A percentile compares a stretch with the other conserved stretches of the same genome.
phyloP scores from a whole-genome alignment of 768 basidiomycete species.

The Phylloporus sp. region DNA sequence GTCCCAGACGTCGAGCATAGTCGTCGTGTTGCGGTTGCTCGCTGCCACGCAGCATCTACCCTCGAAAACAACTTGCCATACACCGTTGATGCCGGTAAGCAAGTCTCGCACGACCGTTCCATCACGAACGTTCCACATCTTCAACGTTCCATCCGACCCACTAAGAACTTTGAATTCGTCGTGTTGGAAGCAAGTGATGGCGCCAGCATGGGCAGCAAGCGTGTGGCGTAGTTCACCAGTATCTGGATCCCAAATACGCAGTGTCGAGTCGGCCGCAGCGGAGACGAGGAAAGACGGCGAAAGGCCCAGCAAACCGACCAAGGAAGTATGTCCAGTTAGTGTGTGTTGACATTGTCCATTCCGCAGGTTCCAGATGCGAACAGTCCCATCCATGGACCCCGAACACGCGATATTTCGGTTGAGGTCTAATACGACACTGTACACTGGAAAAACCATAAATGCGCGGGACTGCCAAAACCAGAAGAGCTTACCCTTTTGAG shows the following conservation, averaged over 20 bases:
- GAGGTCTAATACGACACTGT: slow-evolving; percentile 90
- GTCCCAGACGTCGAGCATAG: slow-evolving; percentile 87
- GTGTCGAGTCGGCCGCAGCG: slow-evolving; percentile 92
- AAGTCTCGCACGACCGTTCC: slow-evolving; percentile 85
- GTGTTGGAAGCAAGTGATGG: slow-evolving; percentile 99
- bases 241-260: slow-evolving; percentile 92
- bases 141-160: slow-evolving; percentile 92
- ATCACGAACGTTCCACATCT: slow-evolving; percentile 95
- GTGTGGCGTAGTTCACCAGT: slow-evolving; percentile 75
- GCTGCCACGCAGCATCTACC: slow-evolving; percentile 94
- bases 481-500: slow-evolving; percentile 76
- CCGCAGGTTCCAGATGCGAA: slow-evolving; percentile 88
- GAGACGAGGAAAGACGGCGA: slow-evolving; percentile 90
- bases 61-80: slow-evolving; percentile 98
- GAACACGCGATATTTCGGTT: slow-evolving; percentile 88
- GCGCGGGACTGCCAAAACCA: too few species aligned
- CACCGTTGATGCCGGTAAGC: slow-evolving; percentile 85
- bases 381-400: slow-evolving; percentile 97
- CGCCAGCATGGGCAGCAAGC: slow-evolving; percentile 87
- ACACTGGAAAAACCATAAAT: slow-evolving; percentile 50
- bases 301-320: slow-evolving; percentile 88
- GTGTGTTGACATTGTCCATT: slow-evolving; percentile 77
- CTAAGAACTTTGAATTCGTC: slow-evolving; percentile 97
- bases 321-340: slow-evolving; percentile 86
- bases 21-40: slow-evolving; percentile 71